Conservation (phyloP, 192 early-diverging fungal species). For the Linderina pennispora region DNA sequence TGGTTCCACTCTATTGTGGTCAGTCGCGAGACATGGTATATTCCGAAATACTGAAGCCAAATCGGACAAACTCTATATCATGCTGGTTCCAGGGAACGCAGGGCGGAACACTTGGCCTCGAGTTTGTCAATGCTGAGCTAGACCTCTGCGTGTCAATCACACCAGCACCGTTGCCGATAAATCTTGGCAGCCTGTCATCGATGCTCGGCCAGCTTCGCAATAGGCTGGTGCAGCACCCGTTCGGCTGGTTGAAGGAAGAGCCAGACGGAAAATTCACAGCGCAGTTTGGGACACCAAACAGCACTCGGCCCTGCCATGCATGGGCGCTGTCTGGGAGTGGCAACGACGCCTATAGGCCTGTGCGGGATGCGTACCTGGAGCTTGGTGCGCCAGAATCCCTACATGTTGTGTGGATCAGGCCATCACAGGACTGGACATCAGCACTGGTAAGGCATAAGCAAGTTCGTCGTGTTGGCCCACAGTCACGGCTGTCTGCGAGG, state of each 20-base stretch:
- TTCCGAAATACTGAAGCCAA: too few relatives aligned
- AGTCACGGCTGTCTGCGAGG: constrained; percentile 4
- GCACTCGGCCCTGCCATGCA: too few relatives aligned
- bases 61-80: too few relatives aligned
- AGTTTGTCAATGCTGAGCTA: constrained; percentile 16
- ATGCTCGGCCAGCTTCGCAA: constrained; percentile 16
- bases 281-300: too few relatives aligned
- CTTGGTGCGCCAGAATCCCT: constrained; percentile 28
- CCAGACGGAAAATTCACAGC: too few relatives aligned
- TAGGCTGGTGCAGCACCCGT: too few relatives aligned
- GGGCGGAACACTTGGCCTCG: constrained; percentile 1
- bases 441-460: constrained; percentile 12
- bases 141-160: constrained; percentile 8
- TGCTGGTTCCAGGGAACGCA: too few relatives aligned
- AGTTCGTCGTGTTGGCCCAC: constrained; percentile 3
- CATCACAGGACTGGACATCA: constrained; percentile 5
- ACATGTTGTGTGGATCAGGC: constrained; percentile 16
- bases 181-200: constrained; percentile 9
- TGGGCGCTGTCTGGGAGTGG: too few relatives aligned
- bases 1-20: constrained; percentile 28
- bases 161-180: constrained; percentile 6
- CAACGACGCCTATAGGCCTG: background rate
- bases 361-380: constrained; percentile 6
- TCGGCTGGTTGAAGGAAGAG: too few relatives aligned
- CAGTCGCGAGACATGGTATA: too few relatives aligned